Conservation (phyloP, 306 rosid genomes). For the Abrus pulchellus region DNA sequence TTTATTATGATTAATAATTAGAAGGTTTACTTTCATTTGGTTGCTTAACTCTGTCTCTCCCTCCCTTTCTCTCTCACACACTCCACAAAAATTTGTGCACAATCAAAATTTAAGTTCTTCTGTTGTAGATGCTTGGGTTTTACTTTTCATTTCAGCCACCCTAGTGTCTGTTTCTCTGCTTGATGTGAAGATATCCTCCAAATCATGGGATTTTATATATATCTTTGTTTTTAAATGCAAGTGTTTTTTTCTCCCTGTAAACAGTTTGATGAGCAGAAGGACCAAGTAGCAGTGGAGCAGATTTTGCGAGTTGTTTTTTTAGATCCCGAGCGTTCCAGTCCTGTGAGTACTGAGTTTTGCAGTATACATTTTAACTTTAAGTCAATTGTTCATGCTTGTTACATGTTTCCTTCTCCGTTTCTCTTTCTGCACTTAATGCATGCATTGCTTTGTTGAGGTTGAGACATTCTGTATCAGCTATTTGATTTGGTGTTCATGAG, state of each 20-base stretch:
- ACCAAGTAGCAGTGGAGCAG: slow-evolving; percentile 89
- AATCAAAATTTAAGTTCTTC: slow-evolving; percentile 9
- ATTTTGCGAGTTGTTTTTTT: slow-evolving; percentile 87
- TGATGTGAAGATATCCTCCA: slow-evolving; percentile 11
- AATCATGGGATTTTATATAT: slow-evolving; percentile 12
- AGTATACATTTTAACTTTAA: neutral
- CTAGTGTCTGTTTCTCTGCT: neutral
- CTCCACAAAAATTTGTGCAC: neutral
- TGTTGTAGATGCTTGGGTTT: slow-evolving; percentile 30
- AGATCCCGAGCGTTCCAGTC: slow-evolving; percentile 84
- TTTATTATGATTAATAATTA: slow-evolving; percentile 18
- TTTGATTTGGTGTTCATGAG: neutral
- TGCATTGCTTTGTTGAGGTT: neutral
- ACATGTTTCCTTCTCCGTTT: slow-evolving; percentile 2
- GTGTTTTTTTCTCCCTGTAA: slow-evolving; percentile 39
- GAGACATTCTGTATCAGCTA: slow-evolving; percentile 1
- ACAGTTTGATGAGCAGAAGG: slow-evolving; percentile 97
- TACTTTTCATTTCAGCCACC: slow-evolving; percentile 26
- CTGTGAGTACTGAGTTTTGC: slow-evolving; percentile 59
- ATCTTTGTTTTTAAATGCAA: slow-evolving; percentile 7
- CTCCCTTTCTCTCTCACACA: neutral
- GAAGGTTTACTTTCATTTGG: slow-evolving; percentile 39
- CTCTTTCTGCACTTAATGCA: neutral
- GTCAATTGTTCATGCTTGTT: neutral
- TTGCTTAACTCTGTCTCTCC: neutral